These are phyloP conservation scores for Nematocida minor DNA, from an alignment of 371 early-diverging fungal genomes.

Conservation along the genomic window DNA sequence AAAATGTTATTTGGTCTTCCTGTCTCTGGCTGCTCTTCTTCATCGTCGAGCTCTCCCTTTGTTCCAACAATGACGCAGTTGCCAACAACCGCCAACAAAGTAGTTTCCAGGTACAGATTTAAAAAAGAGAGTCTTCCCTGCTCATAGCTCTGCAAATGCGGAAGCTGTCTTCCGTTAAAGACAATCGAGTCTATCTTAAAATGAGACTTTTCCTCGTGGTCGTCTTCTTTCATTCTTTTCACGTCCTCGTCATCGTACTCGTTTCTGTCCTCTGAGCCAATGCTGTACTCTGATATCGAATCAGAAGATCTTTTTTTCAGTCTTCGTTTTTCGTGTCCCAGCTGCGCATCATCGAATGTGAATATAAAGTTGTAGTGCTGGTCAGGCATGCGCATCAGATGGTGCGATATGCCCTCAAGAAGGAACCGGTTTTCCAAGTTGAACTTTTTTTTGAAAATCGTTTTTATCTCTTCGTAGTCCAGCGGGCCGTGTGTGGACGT, in stretches of 20 bases:
- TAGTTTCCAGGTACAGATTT: not conserved
- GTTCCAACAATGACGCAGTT: constrained; percentile 12
- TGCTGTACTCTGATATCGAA: constrained; percentile 23
- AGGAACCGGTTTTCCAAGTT: constrained; percentile 46
- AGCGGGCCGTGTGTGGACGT: not conserved
- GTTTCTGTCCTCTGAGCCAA: not conserved
- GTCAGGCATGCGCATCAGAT: constrained; percentile 52
- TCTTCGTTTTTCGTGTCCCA: constrained; percentile 46
- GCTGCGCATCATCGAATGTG: constrained; percentile 48
- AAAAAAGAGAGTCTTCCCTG: constrained; percentile 47
- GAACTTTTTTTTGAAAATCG: constrained; percentile 42
- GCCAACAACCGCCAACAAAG: not conserved
- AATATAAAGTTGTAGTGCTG: constrained; percentile 57
- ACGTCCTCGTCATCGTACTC: constrained; percentile 17
- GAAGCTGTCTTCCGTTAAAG: constrained; percentile 25
- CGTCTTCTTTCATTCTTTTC: constrained; percentile 9
- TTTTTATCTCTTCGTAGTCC: constrained; percentile 42
- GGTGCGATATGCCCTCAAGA: constrained; percentile 51
- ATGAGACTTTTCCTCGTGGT: not conserved
- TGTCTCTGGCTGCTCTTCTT: not conserved
- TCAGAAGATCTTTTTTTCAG: not conserved
- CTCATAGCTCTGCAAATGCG: not conserved
- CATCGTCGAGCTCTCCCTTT: constrained; percentile 13
- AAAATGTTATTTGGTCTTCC: constrained; percentile 17
- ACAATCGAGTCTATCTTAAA: constrained; percentile 45